Conservation (phyloP, 257 asterid genomes). For the Forsythia suspensa region DNA sequence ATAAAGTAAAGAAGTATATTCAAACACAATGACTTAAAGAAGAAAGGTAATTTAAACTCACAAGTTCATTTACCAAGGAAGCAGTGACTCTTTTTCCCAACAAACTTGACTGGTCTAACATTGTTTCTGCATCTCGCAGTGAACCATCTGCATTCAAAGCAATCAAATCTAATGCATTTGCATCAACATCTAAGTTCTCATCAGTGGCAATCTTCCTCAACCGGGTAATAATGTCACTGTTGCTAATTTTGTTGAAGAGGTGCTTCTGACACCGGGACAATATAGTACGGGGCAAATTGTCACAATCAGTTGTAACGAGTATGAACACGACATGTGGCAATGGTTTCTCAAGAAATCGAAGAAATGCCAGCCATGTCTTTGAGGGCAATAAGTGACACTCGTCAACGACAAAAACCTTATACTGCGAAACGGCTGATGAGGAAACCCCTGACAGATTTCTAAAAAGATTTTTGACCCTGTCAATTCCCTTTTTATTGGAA, state of each 20-base stretch:
- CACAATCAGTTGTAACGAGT: slow-evolving; percentile 72
- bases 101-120: slow-evolving; percentile 93
- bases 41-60: slow-evolving; percentile 42
- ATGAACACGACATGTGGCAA: slow-evolving; percentile 66
- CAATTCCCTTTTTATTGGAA: slow-evolving; percentile 64
- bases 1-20: background rate
- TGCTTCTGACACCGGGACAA: slow-evolving; percentile 90
- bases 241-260: slow-evolving; percentile 74
- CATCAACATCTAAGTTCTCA: slow-evolving; percentile 72
- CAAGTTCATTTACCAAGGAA: slow-evolving; percentile 93
- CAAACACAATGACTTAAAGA: background rate
- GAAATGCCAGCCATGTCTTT: slow-evolving; percentile 81
- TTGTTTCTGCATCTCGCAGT: slow-evolving; percentile 89
- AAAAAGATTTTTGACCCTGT: slow-evolving; percentile 53
- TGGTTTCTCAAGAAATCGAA: slow-evolving; percentile 78
- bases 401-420: slow-evolving; percentile 69
- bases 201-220: slow-evolving; percentile 65
- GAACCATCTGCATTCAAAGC: slow-evolving; percentile 96
- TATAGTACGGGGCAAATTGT: slow-evolving; percentile 76
- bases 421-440: slow-evolving; percentile 42
- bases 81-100: slow-evolving; percentile 80
- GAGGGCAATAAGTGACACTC: slow-evolving; percentile 92
- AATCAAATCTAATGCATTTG: slow-evolving; percentile 82
- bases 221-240: slow-evolving; percentile 64
- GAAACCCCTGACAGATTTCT: slow-evolving; percentile 45